Evolutionary conservation across 2,329 filamentous ascomycete species (phyloP), one percentile per base, ranked within the genome.

Genomic region (Calonectria naviculata): DNA sequence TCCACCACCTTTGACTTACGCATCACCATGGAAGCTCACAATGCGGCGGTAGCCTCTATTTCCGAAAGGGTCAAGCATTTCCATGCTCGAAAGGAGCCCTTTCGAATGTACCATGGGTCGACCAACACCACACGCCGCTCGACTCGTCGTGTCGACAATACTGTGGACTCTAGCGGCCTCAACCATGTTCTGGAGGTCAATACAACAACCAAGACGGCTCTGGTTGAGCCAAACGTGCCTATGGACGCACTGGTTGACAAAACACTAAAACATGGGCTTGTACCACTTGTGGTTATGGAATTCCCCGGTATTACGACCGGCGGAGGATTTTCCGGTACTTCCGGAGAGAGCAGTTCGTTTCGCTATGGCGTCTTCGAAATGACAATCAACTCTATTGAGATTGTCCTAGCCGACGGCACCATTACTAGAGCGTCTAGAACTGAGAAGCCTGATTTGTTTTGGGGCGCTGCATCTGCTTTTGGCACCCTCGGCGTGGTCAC

Each of bases 31-130:
- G 86, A 88, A 26, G 80, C 81, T 24, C 88, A 89, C 77, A 77
- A 86, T 26, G 76, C 79, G 3, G 82, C 83, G 10, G 86, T 89
- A n/a, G 72, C 79, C 21, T 76, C 79, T 65, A 84, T 89, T 56
- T 83, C 87, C 0, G 77, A 80, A 36, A 81, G 84, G 26, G 82
- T 89, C 36, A 81, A 81, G 69, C 77, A 84, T 5, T 89, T 89
- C 74, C 79, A 86, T 64, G 77, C 81, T 3, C 79, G 76, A 9
- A 80, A 84, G 69, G 81, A 85, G 78, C 89, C 92, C 3, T 95
- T 94, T 82, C 88, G 93, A n/a, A 92, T 95, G 79, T 93, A 91
- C 76, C 93, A 95, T 82, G 93, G 93, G 71, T 91, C 92, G 0
- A 95, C 93, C 29, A 95, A 94, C 83, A 94, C 91, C 81, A 95